Base-by-base conservation (phyloP, 192 early-diverging fungal genomes). In the Coemansia sp. region DNA sequence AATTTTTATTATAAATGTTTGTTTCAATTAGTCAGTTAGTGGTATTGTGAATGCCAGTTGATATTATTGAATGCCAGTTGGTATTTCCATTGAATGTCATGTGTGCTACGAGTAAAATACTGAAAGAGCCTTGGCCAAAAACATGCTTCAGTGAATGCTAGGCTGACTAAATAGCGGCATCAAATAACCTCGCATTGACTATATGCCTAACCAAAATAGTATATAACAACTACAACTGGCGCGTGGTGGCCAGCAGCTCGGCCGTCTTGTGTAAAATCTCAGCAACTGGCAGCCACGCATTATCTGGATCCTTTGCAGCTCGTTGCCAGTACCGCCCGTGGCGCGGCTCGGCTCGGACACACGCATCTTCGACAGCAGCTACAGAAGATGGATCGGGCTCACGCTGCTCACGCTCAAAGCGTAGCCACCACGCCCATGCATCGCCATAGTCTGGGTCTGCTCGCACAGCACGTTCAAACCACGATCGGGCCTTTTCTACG, bases 361-460 rank as follows among this genome's bases (percentile, higher is more conserved):
- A 98, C 23, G 83, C 82, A 38, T 77, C 72, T 27, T 92, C 79
- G 19, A 97, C 68, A 6, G 85, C 19, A 14, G 25, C 23, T 7
- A 65, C 10, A 7, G 19, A 23, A 23, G 4, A 12, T 1, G 22
- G 12, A 10, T 51, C 26, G 22, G 37, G 17, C 23, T 56, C 50
- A n/a, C 14, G 59, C 47, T 67, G 45, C 59, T 88, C 83, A 23
- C 78, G 57, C 77, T 99, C 97, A 83, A 99, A 97, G 51, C 91
- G 88, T 55, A 90, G 87, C 85, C 89, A 93, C 93, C 93, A 99
- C 11, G 92, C 96, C 91, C 92, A 99, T 2, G 89, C 83, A 70
- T 99, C 97, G 6, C 97, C 97, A 5, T 86, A 75, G 71, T 98
- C 92, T 2, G 91, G 83, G 64, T 97, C 92, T 4, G 87, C 88